Evolutionary conservation across 2,329 filamentous ascomycete genomes (phyloP).

Genomic region (Akanthomyces muscarius): DNA sequence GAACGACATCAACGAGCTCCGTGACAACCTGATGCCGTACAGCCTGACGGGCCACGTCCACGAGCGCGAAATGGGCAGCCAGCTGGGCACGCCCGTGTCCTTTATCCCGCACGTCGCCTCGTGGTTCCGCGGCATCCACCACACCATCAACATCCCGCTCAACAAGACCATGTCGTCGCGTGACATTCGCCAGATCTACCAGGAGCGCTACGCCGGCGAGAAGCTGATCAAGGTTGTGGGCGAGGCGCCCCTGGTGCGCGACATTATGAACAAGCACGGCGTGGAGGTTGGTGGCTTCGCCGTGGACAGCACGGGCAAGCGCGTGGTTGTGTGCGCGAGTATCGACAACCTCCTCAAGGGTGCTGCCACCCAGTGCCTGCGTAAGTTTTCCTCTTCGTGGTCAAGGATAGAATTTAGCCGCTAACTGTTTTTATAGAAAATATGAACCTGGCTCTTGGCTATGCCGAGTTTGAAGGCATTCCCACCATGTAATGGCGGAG

Average conservation of each 20-base stretch:
- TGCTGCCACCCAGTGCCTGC: constrained; percentile 86
- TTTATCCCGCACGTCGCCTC: constrained; percentile 83
- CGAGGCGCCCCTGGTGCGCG: constrained; percentile 80
- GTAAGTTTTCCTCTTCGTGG: constrained; percentile 50
- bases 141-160: constrained; percentile 86
- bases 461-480: constrained; percentile 16
- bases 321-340: constrained; percentile 89
- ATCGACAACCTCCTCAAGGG: constrained; percentile 95
- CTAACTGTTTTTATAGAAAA: background rate
- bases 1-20: constrained; percentile 81
- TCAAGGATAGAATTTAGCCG: background rate
- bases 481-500: constrained; percentile 2
- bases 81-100: constrained; percentile 69
- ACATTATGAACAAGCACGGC: constrained; percentile 79
- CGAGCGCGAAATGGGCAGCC: constrained; percentile 81
- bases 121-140: constrained; percentile 95
- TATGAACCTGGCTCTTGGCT: constrained; percentile 14
- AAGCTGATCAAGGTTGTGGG: constrained; percentile 90
- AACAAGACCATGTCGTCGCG: constrained; percentile 82
- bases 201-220: constrained; percentile 93
- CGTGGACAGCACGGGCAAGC: constrained; percentile 83
- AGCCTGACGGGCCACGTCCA: constrained; percentile 79
- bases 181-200: constrained; percentile 90
- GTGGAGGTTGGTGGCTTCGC: constrained; percentile 94
- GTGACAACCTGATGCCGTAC: constrained; percentile 87